phyloP scores from a whole-genome alignment of 257 asterid species.

The Solanum chmielewskii region DNA sequence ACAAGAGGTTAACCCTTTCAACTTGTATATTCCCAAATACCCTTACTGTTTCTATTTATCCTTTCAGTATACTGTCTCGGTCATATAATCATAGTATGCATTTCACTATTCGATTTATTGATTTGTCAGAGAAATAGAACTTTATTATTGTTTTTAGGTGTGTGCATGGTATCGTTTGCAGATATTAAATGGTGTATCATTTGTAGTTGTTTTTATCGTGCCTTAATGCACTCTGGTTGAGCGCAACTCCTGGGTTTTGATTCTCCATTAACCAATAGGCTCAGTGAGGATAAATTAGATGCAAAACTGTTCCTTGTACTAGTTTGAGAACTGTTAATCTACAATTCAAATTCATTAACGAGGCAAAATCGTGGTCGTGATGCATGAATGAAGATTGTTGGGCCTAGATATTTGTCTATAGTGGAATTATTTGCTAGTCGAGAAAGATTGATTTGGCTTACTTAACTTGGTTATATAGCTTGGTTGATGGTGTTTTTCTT shows the following conservation, averaged over 20 bases:
- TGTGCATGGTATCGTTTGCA: neutral
- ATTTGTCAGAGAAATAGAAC: neutral
- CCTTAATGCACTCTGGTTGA: neutral
- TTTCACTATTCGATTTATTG: neutral
- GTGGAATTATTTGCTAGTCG: no score
- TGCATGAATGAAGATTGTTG: neutral
- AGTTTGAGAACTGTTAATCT: neutral
- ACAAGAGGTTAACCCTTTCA: neutral
- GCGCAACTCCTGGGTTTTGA: neutral
- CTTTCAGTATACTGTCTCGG: neutral
- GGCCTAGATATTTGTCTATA: neutral
- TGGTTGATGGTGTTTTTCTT: no score
- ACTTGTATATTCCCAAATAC: neutral
- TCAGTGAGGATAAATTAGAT: neutral
- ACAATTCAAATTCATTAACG: neutral
- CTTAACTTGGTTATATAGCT: no score
- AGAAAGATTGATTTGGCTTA: no score
- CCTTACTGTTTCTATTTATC: neutral
- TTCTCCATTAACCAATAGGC: neutral
- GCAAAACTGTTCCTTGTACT: neutral
- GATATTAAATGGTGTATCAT: neutral
- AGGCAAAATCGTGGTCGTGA: neutral
- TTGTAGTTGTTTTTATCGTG: neutral
- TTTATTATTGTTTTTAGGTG: neutral
- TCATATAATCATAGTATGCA: neutral